Evolutionary conservation across 2,329 filamentous ascomycete genomes (phyloP), one percentile per base, ranked within the genome.

Genomic region (Orbilia oligospora): DNA sequence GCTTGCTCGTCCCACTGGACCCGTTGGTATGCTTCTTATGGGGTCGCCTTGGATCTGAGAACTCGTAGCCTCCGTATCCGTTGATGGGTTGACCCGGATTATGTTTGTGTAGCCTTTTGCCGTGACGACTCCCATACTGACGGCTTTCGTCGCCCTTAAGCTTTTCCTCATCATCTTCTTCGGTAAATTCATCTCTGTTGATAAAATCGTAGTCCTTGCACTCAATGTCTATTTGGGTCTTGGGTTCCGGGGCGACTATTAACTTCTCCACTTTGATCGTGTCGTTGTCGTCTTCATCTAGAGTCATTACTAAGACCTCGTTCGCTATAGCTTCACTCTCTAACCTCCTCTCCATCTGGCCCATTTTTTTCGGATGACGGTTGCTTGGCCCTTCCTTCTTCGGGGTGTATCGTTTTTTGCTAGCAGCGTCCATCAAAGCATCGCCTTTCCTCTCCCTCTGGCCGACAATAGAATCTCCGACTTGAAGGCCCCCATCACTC

Each of bases 101-200:
- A n/a, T 70, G 56, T 36, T 76, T 76, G 16, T 76, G 66, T n/a
- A 70, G 72, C 41, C 65, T 76, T 46, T 76, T 76, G 5, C 66
- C 38, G 41, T 70, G 58, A 18, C 64, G 65, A 3, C 51, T 64
- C 18, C 38, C 36, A 12, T 51, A 46, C 38, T 36, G 61, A 3
- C 24, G 56, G 4, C 18, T 61, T 18, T 14, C 58, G 30, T 61
- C 33, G 14, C 20, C 48, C 38, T 41, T 48, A 5, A 30, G 27
- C 27, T 41, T 5, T 33, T 38, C 53, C 27, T 61, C 51, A 1
- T 73, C 70, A 20, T 67, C 70, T 14, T 73, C 70, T 53, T 73
- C 70, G 0, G 70, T 67, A 27, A 73, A 51, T 6, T 73, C 70
- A 12, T 51, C 70, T 8, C 49, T 71, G 36, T 53, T 67, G 41